Evolutionary conservation across 176 grass and related monocot species (phyloP).

Genomic region (Triticum turgidum): DNA sequence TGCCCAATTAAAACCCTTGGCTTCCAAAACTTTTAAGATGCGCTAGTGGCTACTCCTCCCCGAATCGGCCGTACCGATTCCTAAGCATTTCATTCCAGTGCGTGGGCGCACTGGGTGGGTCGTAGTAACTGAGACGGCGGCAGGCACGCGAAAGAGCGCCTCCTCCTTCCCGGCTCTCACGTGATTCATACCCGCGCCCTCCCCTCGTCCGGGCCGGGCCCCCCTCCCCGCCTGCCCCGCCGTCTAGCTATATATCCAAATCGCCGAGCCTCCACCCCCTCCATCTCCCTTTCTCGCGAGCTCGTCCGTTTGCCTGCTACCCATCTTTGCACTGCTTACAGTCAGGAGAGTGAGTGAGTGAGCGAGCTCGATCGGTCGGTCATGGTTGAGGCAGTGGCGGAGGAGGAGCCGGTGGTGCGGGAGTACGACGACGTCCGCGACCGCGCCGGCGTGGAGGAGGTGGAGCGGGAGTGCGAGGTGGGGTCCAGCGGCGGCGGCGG

Average conservation of each 20-base stretch:
- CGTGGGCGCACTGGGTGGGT: not conserved
- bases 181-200: slow-evolving; percentile 34
- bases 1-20: not conserved
- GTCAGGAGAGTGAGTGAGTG: not conserved
- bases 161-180: slow-evolving; percentile 18
- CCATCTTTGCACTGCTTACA: not conserved
- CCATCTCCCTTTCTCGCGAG: no score
- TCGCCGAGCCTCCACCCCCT: no score
- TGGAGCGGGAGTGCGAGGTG: slow-evolving; percentile 87
- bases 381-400: slow-evolving; percentile 2
- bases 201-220: not conserved
- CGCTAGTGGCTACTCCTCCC: not conserved
- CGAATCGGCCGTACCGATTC: not conserved
- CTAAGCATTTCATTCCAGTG: not conserved
- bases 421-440: slow-evolving; percentile 54
- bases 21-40: not conserved
- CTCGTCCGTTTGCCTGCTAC: no score
- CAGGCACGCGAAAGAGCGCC: slow-evolving; percentile 41
- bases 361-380: not conserved
- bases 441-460: slow-evolving; percentile 49
- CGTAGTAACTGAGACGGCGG: slow-evolving; percentile 31
- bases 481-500: slow-evolving; percentile 44
- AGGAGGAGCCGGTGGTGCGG: slow-evolving; percentile 28
- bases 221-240: not conserved
- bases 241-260: not conserved